Conservation (phyloP, 805 yeast genomes). For the Kodamaea kaohsiungensis region DNA sequence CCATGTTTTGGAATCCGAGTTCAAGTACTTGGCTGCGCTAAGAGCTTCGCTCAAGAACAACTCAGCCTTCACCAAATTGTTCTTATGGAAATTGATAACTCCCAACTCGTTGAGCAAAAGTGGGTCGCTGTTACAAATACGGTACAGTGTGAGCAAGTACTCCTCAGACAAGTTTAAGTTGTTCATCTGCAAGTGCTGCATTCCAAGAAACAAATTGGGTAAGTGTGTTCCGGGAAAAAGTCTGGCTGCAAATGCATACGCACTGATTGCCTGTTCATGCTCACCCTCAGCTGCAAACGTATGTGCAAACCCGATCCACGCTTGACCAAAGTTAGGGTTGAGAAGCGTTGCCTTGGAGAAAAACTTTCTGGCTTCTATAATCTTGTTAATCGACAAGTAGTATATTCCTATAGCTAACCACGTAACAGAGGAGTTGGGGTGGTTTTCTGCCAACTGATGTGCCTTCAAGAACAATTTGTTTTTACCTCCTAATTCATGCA, state of each 20-base stretch:
- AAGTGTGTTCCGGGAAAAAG: conserved; percentile 88
- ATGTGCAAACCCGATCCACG: conserved; percentile 98
- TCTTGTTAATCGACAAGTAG: conserved; percentile 70
- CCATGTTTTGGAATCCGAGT: conserved; percentile 82
- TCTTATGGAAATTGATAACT: conserved; percentile 80
- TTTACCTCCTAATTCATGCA: conserved; percentile 80
- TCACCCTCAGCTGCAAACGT: conserved; percentile 98
- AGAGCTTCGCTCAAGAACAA: conserved; percentile 68
- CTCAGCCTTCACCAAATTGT: conserved; percentile 69
- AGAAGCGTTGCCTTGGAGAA: conserved; percentile 87
- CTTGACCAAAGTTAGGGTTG: conserved; percentile 88
- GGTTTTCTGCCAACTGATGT: conserved; percentile 81
- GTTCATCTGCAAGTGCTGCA: conserved; percentile 92
- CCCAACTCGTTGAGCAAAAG: conserved; percentile 88
- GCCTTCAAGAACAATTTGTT: conserved; percentile 79
- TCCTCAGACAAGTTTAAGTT: conserved; percentile 84
- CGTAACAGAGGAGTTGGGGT: conserved; percentile 78
- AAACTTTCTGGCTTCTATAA: conserved; percentile 80
- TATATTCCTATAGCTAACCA: conserved; percentile 94
- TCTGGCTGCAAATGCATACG: conserved; percentile 93
- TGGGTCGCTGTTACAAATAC: conserved; percentile 84
- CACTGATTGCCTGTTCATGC: conserved; percentile 97
- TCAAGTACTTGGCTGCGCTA: conserved; percentile 63
- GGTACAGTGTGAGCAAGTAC: conserved; percentile 72
- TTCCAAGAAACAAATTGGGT: conserved; percentile 88